phyloP scores from a whole-genome alignment of 2,329 filamentous ascomycete species.

The Didymella segeticola region DNA sequence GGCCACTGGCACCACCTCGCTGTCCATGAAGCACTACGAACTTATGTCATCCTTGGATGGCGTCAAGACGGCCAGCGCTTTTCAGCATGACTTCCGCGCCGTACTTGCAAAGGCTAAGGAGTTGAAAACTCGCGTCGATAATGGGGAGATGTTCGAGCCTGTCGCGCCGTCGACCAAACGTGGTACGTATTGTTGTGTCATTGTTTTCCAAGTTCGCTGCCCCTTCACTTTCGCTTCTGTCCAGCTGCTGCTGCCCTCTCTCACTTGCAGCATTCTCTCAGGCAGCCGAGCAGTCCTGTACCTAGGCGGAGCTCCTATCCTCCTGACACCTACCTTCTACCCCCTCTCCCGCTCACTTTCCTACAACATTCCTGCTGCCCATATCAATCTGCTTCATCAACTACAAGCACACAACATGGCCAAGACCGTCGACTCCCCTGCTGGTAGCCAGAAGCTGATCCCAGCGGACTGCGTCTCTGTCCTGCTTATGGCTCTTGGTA shows the following conservation, averaged over 20 bases:
- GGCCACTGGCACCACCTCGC: slow-evolving; percentile 19
- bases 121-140: slow-evolving; percentile 21
- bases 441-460: slow-evolving; percentile 24
- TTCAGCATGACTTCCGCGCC: slow-evolving; percentile 29
- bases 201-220: not conserved
- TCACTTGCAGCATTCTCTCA: slow-evolving; percentile 2
- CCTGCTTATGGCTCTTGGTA: slow-evolving; percentile 34
- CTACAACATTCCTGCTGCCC: not conserved
- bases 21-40: slow-evolving; percentile 23
- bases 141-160: slow-evolving; percentile 25
- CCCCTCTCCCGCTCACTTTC: not conserved
- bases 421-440: slow-evolving; percentile 14
- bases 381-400: not conserved
- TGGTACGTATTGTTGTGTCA: slow-evolving; percentile 19
- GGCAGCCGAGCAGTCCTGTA: not conserved
- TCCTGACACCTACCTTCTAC: not conserved
- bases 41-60: slow-evolving; percentile 32
- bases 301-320: not conserved
- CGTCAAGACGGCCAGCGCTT: slow-evolving; percentile 21
- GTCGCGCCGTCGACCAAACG: slow-evolving; percentile 27
- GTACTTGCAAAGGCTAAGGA: slow-evolving; percentile 25
- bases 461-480: slow-evolving; percentile 33
- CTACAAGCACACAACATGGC: slow-evolving; percentile 22
- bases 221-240: slow-evolving; percentile 9
- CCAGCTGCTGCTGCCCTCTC: not conserved